Conservation (phyloP, 768 basidiomycete genomes). For the Collybiopsis confluens region DNA sequence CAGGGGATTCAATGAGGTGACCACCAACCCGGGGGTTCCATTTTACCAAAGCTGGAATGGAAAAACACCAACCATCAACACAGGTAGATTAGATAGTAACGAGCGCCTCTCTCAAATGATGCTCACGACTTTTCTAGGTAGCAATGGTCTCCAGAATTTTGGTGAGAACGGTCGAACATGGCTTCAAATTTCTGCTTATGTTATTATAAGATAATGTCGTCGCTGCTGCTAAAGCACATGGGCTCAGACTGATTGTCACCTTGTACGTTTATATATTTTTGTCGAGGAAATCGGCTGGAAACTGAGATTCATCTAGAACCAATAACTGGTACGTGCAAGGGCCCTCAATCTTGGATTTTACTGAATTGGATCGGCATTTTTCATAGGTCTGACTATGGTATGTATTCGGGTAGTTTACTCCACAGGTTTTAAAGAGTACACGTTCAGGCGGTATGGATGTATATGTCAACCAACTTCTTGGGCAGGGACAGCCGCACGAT, state of each 20-base stretch:
- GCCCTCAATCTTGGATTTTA: no score
- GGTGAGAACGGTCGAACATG: slow-evolving; percentile 24
- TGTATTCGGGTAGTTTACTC: background rate
- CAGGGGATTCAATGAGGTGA: slow-evolving; percentile 56
- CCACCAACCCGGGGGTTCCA: slow-evolving; percentile 34
- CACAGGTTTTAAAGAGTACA: background rate
- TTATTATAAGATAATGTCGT: slow-evolving; percentile 48
- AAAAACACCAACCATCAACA: slow-evolving; percentile 47
- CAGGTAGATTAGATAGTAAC: slow-evolving; percentile 49
- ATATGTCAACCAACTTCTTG: slow-evolving; percentile 52
- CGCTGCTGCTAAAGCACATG: slow-evolving; percentile 54
- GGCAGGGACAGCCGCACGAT: slow-evolving; percentile 40
- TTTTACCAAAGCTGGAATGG: slow-evolving; percentile 57
- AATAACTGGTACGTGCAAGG: slow-evolving; percentile 52
- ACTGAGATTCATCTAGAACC: slow-evolving; percentile 31
- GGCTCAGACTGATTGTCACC: slow-evolving; percentile 55
- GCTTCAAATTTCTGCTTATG: background rate
- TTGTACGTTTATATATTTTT: slow-evolving; percentile 31
- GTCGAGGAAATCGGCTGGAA: background rate
- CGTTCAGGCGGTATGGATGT: slow-evolving; percentile 59
- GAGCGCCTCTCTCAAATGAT: no score
- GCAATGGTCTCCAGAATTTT: slow-evolving; percentile 48
- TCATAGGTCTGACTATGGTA: slow-evolving; percentile 17
- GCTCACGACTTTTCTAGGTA: no score
- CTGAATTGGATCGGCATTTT: no score